Evolutionary conservation across 495 filamentous ascomycete species (phyloP), one percentile per base, ranked within the genome.

Genomic region (Penicillium turbatum): DNA sequence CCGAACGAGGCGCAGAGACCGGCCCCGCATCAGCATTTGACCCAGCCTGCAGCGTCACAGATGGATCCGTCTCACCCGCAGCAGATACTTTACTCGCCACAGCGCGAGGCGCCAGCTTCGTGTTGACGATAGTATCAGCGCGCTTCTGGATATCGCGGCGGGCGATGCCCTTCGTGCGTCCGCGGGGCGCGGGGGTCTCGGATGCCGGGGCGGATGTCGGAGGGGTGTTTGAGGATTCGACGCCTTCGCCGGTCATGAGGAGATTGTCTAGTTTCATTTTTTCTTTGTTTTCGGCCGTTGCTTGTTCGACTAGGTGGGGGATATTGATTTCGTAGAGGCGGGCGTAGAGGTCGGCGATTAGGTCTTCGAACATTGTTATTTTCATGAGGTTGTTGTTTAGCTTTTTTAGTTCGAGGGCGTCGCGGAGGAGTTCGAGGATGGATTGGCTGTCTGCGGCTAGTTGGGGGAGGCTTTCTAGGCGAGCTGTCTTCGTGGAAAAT

Each of bases 331-430:
- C 72, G 68, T 92, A 96, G 7, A 97, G 72, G n/a, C 81, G 75
- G 3, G 88, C 85, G 67, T 93, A 99, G 29, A 87, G 79, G 65
- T 99, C 93, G 12, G 82, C 84, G 48, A 96, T 86, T 27, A 97
- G 77, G 63, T 97, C 93, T 63, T 97, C 95, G 38, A 97, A 88
- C 30, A 86, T 77, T 2, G 83, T 81, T 5, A 85, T 81, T 63
- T 92, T 95, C 83, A 92, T 92, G 8, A 93, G 79, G 47, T 83
- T 84, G 41, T 82, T 82, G 66, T 96, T 96, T 36, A 92, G 79
- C 58, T 89, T 92, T 63, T 95, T 96, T n/a, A 97, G 72, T 62
- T 97, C 92, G 42, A 88, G 76, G 6, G 83, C 84, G 50, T 99
- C 95, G 46, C 89, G 83, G 32, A 99, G 75, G 5, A 90, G 79